These are phyloP conservation scores for Zelopaecilomyces penicillatus DNA, from an alignment of 2,329 filamentous ascomycete species.

Conservation along the genomic window DNA sequence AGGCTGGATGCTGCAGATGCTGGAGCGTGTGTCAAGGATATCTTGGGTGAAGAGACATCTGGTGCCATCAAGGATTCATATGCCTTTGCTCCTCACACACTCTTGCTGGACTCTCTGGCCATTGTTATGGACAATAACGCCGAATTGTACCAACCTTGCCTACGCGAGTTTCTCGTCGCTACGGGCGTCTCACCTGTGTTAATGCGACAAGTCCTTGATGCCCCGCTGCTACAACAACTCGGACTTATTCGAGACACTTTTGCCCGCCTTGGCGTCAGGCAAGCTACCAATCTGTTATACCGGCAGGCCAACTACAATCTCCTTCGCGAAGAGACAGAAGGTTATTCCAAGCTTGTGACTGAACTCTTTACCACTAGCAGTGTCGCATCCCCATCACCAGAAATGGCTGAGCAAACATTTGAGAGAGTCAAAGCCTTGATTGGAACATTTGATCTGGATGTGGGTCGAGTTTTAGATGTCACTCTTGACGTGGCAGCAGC, in stretches of 20 bases:
- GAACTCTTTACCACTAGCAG: conserved; percentile 88
- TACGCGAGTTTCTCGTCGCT: conserved; percentile 62
- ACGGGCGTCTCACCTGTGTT: conserved; percentile 63
- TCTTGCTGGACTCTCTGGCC: conserved; percentile 78
- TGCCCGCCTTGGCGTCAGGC: conserved; percentile 70
- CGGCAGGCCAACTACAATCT: conserved; percentile 96
- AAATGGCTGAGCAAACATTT: conserved; percentile 76
- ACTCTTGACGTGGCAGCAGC: conserved; percentile 92
- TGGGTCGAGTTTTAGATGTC: conserved; percentile 87
- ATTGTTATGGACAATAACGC: conserved; percentile 68
- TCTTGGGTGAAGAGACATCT: conserved; percentile 51
- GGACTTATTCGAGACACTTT: conserved; percentile 83
- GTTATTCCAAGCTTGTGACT: conserved; percentile 91
- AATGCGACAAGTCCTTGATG: conserved; percentile 79
- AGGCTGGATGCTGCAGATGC: conserved; percentile 60
- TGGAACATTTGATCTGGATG: conserved; percentile 93
- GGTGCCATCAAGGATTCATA: conserved; percentile 42
- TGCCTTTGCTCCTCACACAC: conserved; percentile 53
- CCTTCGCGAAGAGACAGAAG: conserved; percentile 88
- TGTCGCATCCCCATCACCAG: conserved; percentile 61
- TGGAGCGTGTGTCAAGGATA: conserved; percentile 64
- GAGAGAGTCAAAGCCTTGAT: conserved; percentile 90
- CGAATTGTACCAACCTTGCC: conserved; percentile 33
- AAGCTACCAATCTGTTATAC: conserved; percentile 88
- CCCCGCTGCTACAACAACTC: conserved; percentile 62